phyloP scores from a whole-genome alignment of 768 basidiomycete genomes.

The Suillus luteus region DNA sequence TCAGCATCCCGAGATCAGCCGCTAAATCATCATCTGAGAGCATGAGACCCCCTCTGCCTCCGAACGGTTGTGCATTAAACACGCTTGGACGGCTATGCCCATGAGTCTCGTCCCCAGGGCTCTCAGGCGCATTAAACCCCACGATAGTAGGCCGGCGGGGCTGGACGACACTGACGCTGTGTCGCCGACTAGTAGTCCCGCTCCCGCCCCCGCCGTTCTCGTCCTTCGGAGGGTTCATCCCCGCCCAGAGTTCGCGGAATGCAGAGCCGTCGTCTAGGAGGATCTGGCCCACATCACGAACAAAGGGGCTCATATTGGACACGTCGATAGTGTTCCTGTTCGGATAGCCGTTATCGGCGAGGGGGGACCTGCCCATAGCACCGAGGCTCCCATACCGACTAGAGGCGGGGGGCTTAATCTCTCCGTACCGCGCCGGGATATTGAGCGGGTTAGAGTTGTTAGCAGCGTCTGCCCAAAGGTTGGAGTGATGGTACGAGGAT shows the following conservation, averaged over 20 bases:
- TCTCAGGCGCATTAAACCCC: slow-evolving; percentile 65
- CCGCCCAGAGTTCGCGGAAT: slow-evolving; percentile 74
- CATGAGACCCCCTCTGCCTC: slow-evolving; percentile 60
- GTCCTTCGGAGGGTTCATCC: slow-evolving; percentile 63
- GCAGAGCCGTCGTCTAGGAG: slow-evolving; percentile 72
- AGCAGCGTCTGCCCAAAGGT: slow-evolving; percentile 58
- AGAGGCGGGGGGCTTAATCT: slow-evolving; percentile 59
- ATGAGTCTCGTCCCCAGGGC: slow-evolving; percentile 40
- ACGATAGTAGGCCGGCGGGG: slow-evolving; percentile 65
- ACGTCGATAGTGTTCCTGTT: slow-evolving; percentile 49
- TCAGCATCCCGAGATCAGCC: slow-evolving; percentile 65
- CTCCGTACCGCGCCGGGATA: slow-evolving; percentile 58
- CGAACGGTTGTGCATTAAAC: slow-evolving; percentile 36
- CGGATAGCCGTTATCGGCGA: slow-evolving; percentile 53
- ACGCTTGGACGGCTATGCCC: slow-evolving; percentile 27
- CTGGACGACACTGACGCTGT: slow-evolving; percentile 83
- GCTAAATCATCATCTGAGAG: slow-evolving; percentile 83
- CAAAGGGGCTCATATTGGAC: slow-evolving; percentile 84
- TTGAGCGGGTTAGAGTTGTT: slow-evolving; percentile 51
- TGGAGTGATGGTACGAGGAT: slow-evolving; percentile 40
- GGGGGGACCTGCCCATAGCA: slow-evolving; percentile 55
- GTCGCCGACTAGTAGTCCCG: slow-evolving; percentile 80
- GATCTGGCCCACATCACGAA: slow-evolving; percentile 81
- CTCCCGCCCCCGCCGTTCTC: slow-evolving; percentile 67
- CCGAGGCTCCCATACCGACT: slow-evolving; percentile 70